These are phyloP conservation scores for Fragaria nilgerrensis DNA, from an alignment of 306 rosid species.

Conservation along the genomic window DNA sequence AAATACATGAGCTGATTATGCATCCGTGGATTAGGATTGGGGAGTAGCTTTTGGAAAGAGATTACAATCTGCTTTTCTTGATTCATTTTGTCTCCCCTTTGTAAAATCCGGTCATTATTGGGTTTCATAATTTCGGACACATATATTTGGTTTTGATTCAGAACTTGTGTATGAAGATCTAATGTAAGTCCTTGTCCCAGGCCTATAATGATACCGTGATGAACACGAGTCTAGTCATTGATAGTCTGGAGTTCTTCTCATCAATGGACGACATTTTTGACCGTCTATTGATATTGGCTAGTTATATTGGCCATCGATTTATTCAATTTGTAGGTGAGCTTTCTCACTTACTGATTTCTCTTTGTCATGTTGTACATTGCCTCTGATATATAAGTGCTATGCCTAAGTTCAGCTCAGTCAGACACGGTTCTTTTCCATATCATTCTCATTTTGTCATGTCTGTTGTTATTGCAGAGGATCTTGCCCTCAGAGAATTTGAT, in stretches of 20 bases:
- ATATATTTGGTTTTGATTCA: slow-evolving; percentile 5
- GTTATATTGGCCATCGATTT: slow-evolving; percentile 45
- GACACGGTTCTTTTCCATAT: neutral
- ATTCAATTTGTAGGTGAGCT: slow-evolving; percentile 52
- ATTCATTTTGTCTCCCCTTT: neutral
- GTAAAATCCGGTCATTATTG: neutral
- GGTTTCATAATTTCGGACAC: neutral
- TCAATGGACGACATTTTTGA: slow-evolving; percentile 52
- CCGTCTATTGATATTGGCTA: slow-evolving; percentile 47
- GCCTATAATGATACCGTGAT: slow-evolving; percentile 34
- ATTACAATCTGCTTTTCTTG: neutral
- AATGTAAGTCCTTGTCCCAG: slow-evolving; percentile 35
- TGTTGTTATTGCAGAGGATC: slow-evolving; percentile 60
- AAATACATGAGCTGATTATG: neutral
- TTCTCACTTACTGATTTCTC: neutral
- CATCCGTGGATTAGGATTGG: neutral
- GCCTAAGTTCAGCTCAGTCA: neutral
- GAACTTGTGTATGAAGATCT: slow-evolving; percentile 5
- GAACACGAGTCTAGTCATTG: slow-evolving; percentile 13
- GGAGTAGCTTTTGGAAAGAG: neutral
- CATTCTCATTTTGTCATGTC: slow-evolving; percentile 8
- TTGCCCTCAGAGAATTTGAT: slow-evolving; percentile 49
- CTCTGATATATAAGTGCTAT: neutral
- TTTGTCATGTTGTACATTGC: neutral
- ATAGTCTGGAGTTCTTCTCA: slow-evolving; percentile 26